Conservation (phyloP, 768 basidiomycete genomes). For the Gloeophyllum trabeum region DNA sequence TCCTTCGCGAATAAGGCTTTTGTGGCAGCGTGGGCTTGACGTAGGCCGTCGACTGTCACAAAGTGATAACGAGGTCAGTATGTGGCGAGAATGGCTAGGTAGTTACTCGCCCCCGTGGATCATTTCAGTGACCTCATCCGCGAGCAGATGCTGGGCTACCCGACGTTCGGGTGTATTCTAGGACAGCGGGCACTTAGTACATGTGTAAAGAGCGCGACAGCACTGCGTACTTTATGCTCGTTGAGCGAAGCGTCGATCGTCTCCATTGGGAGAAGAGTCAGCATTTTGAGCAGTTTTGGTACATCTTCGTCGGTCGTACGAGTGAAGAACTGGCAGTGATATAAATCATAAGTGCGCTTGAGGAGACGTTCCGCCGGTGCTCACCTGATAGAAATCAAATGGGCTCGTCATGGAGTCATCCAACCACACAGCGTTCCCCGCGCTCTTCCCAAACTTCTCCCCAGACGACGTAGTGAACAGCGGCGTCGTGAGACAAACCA, state of each 20-base stretch:
- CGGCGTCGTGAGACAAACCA: slow-evolving; percentile 88
- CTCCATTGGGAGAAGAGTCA: slow-evolving; percentile 61
- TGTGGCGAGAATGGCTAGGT: neutral
- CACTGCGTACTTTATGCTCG: slow-evolving; percentile 39
- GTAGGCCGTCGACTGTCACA: slow-evolving; percentile 24
- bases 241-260: slow-evolving; percentile 46
- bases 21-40: slow-evolving; percentile 32
- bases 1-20: slow-evolving; percentile 30
- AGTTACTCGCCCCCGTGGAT: slow-evolving; percentile 37
- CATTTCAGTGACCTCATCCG: slow-evolving; percentile 47
- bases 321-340: slow-evolving; percentile 77
- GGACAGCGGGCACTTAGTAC: neutral
- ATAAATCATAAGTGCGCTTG: neutral
- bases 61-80: neutral
- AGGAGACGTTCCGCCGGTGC: neutral
- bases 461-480: slow-evolving; percentile 82
- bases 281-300: slow-evolving; percentile 65
- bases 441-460: slow-evolving; percentile 96
- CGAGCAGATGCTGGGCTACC: slow-evolving; percentile 38
- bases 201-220: slow-evolving; percentile 1
- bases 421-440: slow-evolving; percentile 92
- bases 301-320: slow-evolving; percentile 74
- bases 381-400: slow-evolving; percentile 91
- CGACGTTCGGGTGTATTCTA: slow-evolving; percentile 27
- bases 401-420: slow-evolving; percentile 68